Percentiles rank a stretch among this genome's conserved stretches.
Evolutionary conservation across 345 rosid species (phyloP).

Genomic region (Bretschneidera sinensis): DNA sequence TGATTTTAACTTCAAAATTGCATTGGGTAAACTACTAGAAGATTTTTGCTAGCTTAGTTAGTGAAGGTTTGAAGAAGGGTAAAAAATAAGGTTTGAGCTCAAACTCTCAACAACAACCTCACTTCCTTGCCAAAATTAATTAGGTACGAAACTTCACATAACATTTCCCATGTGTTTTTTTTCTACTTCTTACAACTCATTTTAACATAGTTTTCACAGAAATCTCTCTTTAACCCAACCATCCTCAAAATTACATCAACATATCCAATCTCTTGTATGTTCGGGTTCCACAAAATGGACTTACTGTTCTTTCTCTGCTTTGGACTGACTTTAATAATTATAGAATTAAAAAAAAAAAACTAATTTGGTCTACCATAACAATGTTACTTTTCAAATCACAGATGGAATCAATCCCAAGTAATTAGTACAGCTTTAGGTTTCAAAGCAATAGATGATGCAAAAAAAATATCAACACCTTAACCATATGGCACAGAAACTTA

Average conservation of each 20-base stretch:
- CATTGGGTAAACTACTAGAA: too few relatives aligned
- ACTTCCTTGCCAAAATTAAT: too few relatives aligned
- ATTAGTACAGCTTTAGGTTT: background rate
- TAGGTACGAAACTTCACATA: too few relatives aligned
- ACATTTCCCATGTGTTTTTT: too few relatives aligned
- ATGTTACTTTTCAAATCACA: background rate
- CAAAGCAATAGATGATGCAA: conserved; percentile 9
- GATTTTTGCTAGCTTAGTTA: too few relatives aligned
- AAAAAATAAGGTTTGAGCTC: too few relatives aligned
- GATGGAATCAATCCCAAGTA: background rate
- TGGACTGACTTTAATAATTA: background rate
- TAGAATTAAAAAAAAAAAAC: background rate
- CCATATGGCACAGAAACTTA: conserved; percentile 32
- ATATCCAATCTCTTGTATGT: background rate
- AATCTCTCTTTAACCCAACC: background rate
- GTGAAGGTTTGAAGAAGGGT: too few relatives aligned
- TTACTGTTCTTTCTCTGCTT: background rate
- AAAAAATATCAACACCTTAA: background rate
- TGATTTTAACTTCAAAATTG: too few relatives aligned
- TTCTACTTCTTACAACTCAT: background rate
- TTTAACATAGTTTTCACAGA: background rate
- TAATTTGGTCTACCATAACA: background rate
- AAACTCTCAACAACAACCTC: too few relatives aligned
- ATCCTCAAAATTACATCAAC: background rate
- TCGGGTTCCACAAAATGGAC: background rate